A percentile compares a stretch with the other conserved stretches of the same genome.
phyloP scores from a whole-genome alignment of 202 grass and related monocot species.

The Saccharum hybrid region DNA sequence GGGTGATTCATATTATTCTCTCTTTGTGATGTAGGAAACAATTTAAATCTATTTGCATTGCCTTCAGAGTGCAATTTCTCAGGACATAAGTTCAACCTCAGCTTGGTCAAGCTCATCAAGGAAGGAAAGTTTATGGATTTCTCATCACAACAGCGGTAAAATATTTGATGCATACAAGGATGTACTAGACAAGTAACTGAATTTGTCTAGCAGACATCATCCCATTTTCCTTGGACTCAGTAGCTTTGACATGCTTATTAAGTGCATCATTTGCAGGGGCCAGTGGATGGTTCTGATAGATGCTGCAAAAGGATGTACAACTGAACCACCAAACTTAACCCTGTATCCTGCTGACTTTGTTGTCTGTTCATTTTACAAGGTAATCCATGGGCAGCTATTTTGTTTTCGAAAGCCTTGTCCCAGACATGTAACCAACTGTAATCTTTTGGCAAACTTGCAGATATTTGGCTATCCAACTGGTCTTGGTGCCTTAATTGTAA shows the following conservation, averaged over 20 bases:
- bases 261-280: conserved; percentile 51
- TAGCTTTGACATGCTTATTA: conserved; percentile 41
- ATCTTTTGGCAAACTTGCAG: conserved; percentile 58
- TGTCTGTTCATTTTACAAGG: conserved; percentile 98
- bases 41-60: conserved; percentile 87
- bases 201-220: conserved; percentile 16
- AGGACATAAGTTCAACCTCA: conserved; percentile 78
- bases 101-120: conserved; percentile 75
- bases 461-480: conserved; percentile 99
- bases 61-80: conserved; percentile 99
- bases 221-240: conserved; percentile 26
- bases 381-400: conserved; percentile 39
- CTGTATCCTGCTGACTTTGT: conserved; percentile 87
- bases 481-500: conserved; percentile 87
- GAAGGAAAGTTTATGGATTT: conserved; percentile 56
- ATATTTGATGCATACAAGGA: conserved; percentile 26
- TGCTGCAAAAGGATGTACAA: conserved; percentile 97
- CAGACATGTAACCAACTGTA: conserved; percentile 37
- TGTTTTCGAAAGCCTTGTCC: conserved; percentile 23
- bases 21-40: conserved; percentile 53
- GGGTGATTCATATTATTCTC: conserved; percentile 16
- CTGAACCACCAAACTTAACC: conserved; percentile 78
- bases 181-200: conserved; percentile 6
- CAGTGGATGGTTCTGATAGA: conserved; percentile 94
- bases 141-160: conserved; percentile 59